Conservation (phyloP, 768 basidiomycete species). For the Mycena rebaudengoi region DNA sequence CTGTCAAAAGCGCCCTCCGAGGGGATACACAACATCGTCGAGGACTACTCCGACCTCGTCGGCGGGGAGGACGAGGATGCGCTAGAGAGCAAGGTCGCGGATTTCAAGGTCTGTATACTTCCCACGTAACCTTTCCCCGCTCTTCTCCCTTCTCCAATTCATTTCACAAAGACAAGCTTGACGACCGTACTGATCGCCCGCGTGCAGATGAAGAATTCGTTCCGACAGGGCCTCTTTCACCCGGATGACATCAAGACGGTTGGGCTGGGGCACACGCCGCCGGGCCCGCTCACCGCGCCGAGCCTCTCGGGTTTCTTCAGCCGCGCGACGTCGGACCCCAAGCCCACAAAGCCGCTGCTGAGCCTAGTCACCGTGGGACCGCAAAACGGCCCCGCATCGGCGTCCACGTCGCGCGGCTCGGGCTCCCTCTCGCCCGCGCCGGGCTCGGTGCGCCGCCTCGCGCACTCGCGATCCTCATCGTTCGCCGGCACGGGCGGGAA, state of each 20-base stretch:
- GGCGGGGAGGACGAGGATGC: constrained; percentile 76
- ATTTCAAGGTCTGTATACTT: constrained; percentile 71
- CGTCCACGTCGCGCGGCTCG: constrained; percentile 22
- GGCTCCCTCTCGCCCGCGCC: constrained; percentile 15
- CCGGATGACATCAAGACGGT: constrained; percentile 89
- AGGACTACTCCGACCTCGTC: constrained; percentile 92
- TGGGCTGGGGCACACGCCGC: constrained; percentile 55
- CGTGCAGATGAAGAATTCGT: constrained; percentile 76
- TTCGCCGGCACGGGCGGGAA: constrained; percentile 51
- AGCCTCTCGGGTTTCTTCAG: constrained; percentile 59
- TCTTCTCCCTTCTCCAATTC: background rate
- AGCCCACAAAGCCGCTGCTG: constrained; percentile 61
- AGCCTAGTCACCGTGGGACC: constrained; percentile 48
- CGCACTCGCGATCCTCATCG: constrained; percentile 70
- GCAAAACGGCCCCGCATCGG: constrained; percentile 34
- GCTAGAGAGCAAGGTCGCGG: constrained; percentile 81
- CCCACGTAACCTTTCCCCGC: background rate
- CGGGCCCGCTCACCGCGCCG: constrained; percentile 75
- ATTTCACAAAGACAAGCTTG: background rate
- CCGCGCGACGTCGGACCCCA: constrained; percentile 35
- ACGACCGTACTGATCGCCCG: background rate
- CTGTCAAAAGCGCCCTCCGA: constrained; percentile 69
- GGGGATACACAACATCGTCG: constrained; percentile 74
- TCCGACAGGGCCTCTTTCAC: constrained; percentile 82
- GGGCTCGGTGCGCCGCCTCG: constrained; percentile 20